Evolutionary conservation across 371 early-diverging fungal genomes (phyloP).

Genomic region (Mortierella sp.): DNA sequence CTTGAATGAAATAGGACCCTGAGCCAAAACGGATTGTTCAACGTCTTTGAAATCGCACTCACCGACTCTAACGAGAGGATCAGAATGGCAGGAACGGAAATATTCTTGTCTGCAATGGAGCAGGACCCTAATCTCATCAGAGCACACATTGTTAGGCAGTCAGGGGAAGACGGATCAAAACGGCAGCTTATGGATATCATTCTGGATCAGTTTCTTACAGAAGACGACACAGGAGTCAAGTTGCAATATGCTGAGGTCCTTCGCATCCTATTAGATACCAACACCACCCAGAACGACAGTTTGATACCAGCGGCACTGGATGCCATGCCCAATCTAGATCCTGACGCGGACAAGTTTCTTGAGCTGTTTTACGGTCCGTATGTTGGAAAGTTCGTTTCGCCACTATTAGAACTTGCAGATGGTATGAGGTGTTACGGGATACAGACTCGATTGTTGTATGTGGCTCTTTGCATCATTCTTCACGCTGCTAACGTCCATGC

Average conservation of each 20-base stretch:
- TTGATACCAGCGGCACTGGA: conserved; percentile 37
- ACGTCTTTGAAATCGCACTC: conserved; percentile 75
- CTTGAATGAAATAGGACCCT: conserved; percentile 60
- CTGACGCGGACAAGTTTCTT: conserved; percentile 80
- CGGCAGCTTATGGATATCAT: conserved; percentile 70
- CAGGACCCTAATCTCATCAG: conserved; percentile 82
- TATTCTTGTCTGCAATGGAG: conserved; percentile 80
- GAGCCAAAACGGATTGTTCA: conserved; percentile 80
- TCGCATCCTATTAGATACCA: conserved; percentile 77
- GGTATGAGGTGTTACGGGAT: conserved; percentile 12
- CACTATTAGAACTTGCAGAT: conserved; percentile 62
- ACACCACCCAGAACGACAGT: conserved; percentile 39
- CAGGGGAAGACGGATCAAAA: conserved; percentile 57
- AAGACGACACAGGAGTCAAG: conserved; percentile 71
- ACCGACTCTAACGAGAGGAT: conserved; percentile 60
- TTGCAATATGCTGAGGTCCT: conserved; percentile 80
- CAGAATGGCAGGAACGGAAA: conserved; percentile 72
- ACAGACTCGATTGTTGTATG: not conserved
- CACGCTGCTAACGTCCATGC: not conserved
- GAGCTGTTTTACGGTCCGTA: conserved; percentile 78
- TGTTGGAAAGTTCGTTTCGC: conserved; percentile 63
- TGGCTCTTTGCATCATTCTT: not conserved
- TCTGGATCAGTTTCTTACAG: conserved; percentile 68
- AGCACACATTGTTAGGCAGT: conserved; percentile 73
- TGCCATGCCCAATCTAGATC: conserved; percentile 56